phyloP scores from a whole-genome alignment of 495 filamentous ascomycete genomes.

The Collariella sp. region DNA sequence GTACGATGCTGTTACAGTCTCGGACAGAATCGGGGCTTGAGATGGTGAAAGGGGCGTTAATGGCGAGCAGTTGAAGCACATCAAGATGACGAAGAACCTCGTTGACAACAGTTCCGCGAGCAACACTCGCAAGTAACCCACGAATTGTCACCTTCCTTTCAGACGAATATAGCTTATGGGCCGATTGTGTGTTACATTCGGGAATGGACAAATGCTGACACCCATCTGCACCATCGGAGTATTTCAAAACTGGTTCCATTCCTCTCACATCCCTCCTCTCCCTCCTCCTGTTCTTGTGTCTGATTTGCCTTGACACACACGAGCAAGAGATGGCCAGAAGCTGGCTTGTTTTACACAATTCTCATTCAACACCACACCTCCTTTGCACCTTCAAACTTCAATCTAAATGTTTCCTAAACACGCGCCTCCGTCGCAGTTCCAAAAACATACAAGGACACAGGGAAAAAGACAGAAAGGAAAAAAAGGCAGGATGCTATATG shows the following conservation, averaged over 20 bases:
- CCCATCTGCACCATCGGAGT: not conserved
- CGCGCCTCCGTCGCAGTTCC: not conserved
- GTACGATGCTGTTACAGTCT: no score
- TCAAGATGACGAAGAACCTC: no score
- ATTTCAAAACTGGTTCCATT: not conserved
- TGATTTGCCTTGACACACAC: slow-evolving; percentile 4
- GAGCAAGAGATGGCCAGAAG: not conserved
- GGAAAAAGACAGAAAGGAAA: not conserved
- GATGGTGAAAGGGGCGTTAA: no score
- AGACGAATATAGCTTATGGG: no score
- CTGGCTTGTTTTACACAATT: not conserved
- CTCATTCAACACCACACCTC: not conserved
- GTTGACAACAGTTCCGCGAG: no score
- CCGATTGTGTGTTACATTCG: no score
- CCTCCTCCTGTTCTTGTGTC: not conserved
- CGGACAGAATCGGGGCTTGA: no score
- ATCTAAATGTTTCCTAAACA: slow-evolving; percentile 1
- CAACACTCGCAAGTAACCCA: no score
- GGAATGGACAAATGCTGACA: no score
- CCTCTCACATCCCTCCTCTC: not conserved
- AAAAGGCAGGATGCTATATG: slow-evolving; percentile 4
- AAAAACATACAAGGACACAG: slow-evolving; percentile 1
- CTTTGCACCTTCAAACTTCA: not conserved
- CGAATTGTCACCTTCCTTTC: no score
- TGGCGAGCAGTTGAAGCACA: no score